Evolutionary conservation across 129 eudicot species (phyloP).

Genomic region (sunflower (Helianthus annuus)): DNA sequence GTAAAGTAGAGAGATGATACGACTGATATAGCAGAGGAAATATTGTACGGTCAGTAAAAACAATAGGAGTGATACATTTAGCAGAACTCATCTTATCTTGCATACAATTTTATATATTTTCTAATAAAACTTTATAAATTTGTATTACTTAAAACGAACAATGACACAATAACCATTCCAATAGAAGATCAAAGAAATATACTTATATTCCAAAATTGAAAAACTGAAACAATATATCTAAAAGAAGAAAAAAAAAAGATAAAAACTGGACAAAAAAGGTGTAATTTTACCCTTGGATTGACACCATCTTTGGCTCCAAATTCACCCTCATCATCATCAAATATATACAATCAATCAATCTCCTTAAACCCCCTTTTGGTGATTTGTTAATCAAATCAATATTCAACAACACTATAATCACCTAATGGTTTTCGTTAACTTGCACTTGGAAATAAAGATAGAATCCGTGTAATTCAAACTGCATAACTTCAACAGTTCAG

Average conservation of each 20-base stretch:
- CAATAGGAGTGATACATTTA: too few relatives aligned
- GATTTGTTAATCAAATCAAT: neutral
- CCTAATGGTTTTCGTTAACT: slow-evolving; percentile 16
- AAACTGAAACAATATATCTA: slow-evolving; percentile 14
- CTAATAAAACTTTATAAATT: too few relatives aligned
- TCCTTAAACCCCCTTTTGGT: neutral
- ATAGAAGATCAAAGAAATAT: slow-evolving; percentile 9
- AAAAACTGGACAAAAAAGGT: slow-evolving; percentile 22
- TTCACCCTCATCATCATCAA: neutral
- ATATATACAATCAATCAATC: neutral
- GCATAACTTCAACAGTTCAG: slow-evolving; percentile 23
- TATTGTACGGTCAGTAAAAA: too few relatives aligned
- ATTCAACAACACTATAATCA: neutral
- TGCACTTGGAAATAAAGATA: slow-evolving; percentile 20
- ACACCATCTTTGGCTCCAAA: slow-evolving; percentile 12
- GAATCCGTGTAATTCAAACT: slow-evolving; percentile 26
- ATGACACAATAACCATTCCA: slow-evolving; percentile 14
- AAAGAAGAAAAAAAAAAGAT: slow-evolving; percentile 4
- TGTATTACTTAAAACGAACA: neutral
- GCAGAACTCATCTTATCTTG: too few relatives aligned
- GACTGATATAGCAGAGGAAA: too few relatives aligned
- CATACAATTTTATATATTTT: too few relatives aligned
- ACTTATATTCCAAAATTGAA: slow-evolving; percentile 34
- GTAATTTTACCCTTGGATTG: slow-evolving; percentile 28
- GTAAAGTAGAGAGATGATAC: too few relatives aligned